Evolutionary conservation across 2,329 filamentous ascomycete species (phyloP).

Genomic region (Botrytis deweyae): DNA sequence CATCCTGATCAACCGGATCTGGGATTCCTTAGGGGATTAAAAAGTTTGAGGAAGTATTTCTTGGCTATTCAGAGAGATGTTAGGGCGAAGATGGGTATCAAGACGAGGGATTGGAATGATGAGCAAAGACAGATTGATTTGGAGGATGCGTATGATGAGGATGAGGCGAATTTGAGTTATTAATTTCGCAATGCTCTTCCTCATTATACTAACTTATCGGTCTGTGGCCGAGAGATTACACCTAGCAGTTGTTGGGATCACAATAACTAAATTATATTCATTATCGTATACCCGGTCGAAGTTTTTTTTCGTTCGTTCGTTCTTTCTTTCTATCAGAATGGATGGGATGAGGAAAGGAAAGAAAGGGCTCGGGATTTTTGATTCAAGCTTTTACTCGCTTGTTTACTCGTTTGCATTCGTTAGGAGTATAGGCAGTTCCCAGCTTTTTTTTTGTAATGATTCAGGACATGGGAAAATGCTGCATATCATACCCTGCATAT

Average conservation of each 20-base stretch:
- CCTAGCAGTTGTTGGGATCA: background rate
- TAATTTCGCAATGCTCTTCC: background rate
- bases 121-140: constrained; percentile 11
- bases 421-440: constrained; percentile 8
- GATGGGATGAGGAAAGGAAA: background rate
- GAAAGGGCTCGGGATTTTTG: background rate
- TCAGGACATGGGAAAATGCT: constrained; percentile 17
- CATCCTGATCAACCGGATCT: constrained; percentile 79
- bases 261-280: background rate
- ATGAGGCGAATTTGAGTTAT: constrained; percentile 21
- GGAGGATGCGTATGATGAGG: constrained; percentile 15
- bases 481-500: constrained; percentile 19
- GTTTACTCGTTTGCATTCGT: constrained; percentile 11
- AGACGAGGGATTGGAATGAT: constrained; percentile 10
- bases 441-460: constrained; percentile 7
- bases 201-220: background rate
- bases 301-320: background rate
- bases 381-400: background rate
- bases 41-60: constrained; percentile 79
- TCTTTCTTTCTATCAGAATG: background rate
- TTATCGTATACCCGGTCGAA: background rate
- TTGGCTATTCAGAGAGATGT: constrained; percentile 82
- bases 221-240: background rate
- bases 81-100: constrained; percentile 39
- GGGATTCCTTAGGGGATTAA: constrained; percentile 83